phyloP scores from a whole-genome alignment of 2,329 filamentous ascomycete species.

The Venturia oleaginea region DNA sequence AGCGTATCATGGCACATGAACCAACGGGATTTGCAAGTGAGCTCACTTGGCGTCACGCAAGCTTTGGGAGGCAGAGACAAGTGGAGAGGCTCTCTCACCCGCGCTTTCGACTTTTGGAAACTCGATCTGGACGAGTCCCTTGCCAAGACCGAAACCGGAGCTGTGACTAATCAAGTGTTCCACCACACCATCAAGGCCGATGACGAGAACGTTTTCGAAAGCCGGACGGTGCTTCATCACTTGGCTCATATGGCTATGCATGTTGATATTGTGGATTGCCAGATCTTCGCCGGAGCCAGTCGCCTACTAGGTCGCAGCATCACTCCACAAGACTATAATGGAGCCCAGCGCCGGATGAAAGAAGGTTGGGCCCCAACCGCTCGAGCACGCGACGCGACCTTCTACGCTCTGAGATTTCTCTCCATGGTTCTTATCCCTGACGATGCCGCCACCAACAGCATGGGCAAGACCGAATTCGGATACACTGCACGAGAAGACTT shows the following conservation, averaged over 20 bases:
- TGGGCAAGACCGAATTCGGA: slow-evolving; percentile 25
- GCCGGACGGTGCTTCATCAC: slow-evolving; percentile 80
- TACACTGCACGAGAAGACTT: slow-evolving; percentile 86
- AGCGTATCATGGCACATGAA: slow-evolving; percentile 98
- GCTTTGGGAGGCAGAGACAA: slow-evolving; percentile 81
- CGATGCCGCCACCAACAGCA: slow-evolving; percentile 20
- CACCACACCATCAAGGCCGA: slow-evolving; percentile 27
- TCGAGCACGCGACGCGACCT: slow-evolving; percentile 80
- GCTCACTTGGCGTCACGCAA: slow-evolving; percentile 69
- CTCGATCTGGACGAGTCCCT: slow-evolving; percentile 79
- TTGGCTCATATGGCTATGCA: slow-evolving; percentile 97
- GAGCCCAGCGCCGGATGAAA: slow-evolving; percentile 74
- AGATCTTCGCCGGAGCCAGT: slow-evolving; percentile 86
- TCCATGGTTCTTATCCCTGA: slow-evolving; percentile 62
- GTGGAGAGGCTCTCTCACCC: slow-evolving; percentile 77
- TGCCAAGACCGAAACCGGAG: slow-evolving; percentile 40
- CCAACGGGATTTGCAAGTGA: slow-evolving; percentile 87
- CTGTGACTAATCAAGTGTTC: slow-evolving; percentile 23
- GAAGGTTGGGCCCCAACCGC: slow-evolving; percentile 84
- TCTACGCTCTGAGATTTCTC: slow-evolving; percentile 84
- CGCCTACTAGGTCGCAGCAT: slow-evolving; percentile 79
- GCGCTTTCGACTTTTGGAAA: slow-evolving; percentile 91
- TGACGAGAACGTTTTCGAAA: slow-evolving; percentile 73
- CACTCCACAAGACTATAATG: slow-evolving; percentile 68
- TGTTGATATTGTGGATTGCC: slow-evolving; percentile 93